These are phyloP conservation scores for Linderina pennispora DNA, from an alignment of 192 early-diverging fungal species.

Conservation along the genomic window DNA sequence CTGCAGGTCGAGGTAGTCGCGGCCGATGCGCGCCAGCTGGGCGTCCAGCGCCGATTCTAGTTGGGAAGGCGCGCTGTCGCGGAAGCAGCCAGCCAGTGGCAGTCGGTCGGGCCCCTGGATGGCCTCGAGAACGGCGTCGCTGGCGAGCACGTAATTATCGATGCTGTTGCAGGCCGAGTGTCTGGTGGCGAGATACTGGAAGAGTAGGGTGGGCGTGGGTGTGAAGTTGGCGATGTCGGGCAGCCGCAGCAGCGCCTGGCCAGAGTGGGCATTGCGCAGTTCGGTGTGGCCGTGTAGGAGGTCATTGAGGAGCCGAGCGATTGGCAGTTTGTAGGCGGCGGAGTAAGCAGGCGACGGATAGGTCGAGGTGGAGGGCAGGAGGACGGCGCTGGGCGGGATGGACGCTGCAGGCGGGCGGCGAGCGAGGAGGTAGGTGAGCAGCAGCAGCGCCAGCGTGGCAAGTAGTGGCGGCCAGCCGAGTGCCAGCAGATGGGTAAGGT, in stretches of 20 bases:
- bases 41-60: conserved; percentile 19
- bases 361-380: conserved; percentile 45
- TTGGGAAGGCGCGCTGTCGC: conserved; percentile 30
- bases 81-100: conserved; percentile 39
- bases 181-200: conserved; percentile 9
- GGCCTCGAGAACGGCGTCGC: conserved; percentile 40
- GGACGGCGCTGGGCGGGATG: conserved; percentile 22
- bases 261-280: conserved; percentile 42
- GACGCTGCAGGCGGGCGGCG: conserved; percentile 17
- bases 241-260: conserved; percentile 29
- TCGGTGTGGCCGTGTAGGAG: conserved; percentile 39
- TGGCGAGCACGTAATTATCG: conserved; percentile 21
- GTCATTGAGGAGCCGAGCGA: conserved; percentile 35
- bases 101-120: conserved; percentile 39
- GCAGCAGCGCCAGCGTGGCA: conserved; percentile 11
- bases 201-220: conserved; percentile 12
- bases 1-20: conserved; percentile 40
- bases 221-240: conserved; percentile 33
- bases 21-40: conserved; percentile 35
- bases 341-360: conserved; percentile 43
- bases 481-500: no score
- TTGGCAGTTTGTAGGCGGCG: conserved; percentile 25
- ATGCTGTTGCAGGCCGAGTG: conserved; percentile 24
- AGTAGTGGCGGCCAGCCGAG: conserved; percentile 20
- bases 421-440: conserved; percentile 21